phyloP scores from a whole-genome alignment of 345 rosid genomes.

The Rhodamnia rubescens region DNA sequence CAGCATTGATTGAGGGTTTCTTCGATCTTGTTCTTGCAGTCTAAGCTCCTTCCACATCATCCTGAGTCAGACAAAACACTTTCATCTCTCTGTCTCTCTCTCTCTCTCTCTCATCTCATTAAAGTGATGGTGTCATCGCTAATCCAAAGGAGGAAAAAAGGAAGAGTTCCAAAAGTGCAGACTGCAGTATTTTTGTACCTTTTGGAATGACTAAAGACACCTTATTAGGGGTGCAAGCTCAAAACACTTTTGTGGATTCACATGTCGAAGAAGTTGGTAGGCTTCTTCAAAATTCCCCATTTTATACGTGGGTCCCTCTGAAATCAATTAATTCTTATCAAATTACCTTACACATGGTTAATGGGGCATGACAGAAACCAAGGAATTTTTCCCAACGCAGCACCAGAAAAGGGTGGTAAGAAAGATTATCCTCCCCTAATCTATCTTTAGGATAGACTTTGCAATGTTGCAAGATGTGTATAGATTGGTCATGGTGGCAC shows the following conservation, averaged over 20 bases:
- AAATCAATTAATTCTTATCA: neutral
- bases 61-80: constrained; percentile 44
- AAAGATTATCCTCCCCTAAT: neutral
- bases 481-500: neutral
- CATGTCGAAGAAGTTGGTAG: neutral
- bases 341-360: neutral
- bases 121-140: constrained; percentile 19
- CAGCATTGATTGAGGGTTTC: neutral
- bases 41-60: constrained; percentile 26
- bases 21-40: constrained; percentile 1
- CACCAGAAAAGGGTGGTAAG: neutral
- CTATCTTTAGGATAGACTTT: neutral
- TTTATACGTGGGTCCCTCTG: constrained; percentile 5
- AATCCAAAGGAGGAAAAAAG: neutral
- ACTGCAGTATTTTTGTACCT: neutral
- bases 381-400: neutral
- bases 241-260: constrained; percentile 7
- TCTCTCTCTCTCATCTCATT: neutral
- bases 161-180: constrained; percentile 11
- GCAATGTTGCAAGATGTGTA: neutral
- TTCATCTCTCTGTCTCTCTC: constrained; percentile 6
- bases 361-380: neutral
- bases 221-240: constrained; percentile 5
- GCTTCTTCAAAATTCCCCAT: neutral
- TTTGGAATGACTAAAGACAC: constrained; percentile 7